Evolutionary conservation across 352 stramenopile species (phyloP), one percentile per base, ranked within the genome.

Genomic region (Phytopythium mirpurense): DNA sequence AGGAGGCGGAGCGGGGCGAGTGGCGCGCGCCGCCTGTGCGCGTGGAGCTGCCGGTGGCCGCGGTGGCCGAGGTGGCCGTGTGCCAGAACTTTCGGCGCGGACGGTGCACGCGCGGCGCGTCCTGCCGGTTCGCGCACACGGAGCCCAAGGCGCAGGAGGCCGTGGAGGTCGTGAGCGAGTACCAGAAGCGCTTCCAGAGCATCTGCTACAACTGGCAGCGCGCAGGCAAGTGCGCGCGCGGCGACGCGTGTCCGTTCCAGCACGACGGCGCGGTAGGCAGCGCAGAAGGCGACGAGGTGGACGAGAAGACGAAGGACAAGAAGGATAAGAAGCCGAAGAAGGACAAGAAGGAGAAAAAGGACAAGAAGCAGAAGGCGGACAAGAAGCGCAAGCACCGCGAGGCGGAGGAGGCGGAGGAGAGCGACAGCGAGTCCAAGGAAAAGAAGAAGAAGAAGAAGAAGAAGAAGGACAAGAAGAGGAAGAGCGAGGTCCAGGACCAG

Each of bases 141-240:
- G 68, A 62, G 11, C 32, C 70, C 12, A 46, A 54, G 35, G 9
- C 55, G 31, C 52, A 34, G 5, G 60, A 50, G 26, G 63, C 67
- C 14, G 72, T 86, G 24, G 70, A 86, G 44, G 70, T 81, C 53
- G 72, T 81, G 45, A 83, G 72, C 47, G 61, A 69, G 51, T 83
- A 83, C 57, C 72, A 86, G 55, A 83, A 86, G 55, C 70, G 74
- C 35, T 83, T 82, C 49, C 72, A 86, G 52, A 83, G 70, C 26
- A 62, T 83, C 19, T 84, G 74, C 55, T 84, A 84, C 68, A 84
- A 84, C 38, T 84, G 74, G 74, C 74, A 84, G 44, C 66, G 72
- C 12, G 67, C 24, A 16, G 63, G 57, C 15, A 67, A 60, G 0
- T 84, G 74, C 21, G 60, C 38, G 32, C 74, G 74, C 27, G 74